Conservation (phyloP, 163 green algal species). For the Coccomyxa subellipsoidea region DNA sequence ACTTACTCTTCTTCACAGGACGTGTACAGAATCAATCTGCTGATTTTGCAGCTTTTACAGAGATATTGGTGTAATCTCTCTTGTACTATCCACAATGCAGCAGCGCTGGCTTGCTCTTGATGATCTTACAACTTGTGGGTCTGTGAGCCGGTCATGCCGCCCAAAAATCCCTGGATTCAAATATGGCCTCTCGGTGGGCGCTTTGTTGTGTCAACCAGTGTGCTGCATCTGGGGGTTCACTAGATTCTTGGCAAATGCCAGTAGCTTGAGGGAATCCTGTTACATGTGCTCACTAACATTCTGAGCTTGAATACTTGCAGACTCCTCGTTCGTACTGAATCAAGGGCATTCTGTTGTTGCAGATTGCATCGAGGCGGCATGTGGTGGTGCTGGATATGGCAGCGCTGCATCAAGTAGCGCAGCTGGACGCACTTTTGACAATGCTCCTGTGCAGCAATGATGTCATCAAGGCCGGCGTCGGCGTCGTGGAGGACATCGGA, state of each 20-base stretch:
- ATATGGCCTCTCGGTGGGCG: background rate
- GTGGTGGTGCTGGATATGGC: conserved; percentile 53
- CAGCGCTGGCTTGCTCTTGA: too few species aligned
- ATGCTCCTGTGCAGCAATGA: background rate
- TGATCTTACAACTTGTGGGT: background rate
- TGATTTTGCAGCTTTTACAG: too few species aligned
- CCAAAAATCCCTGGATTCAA: background rate
- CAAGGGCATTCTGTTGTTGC: background rate
- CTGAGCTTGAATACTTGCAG: background rate
- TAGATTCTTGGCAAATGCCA: background rate
- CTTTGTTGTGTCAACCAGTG: too few species aligned
- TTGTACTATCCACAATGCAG: too few species aligned
- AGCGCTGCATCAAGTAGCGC: conserved; percentile 14
- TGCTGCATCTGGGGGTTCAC: background rate
- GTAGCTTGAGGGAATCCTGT: background rate
- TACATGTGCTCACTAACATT: too few species aligned
- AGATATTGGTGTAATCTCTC: too few species aligned
- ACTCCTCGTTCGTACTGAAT: background rate
- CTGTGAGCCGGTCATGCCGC: background rate
- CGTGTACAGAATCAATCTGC: too few species aligned
- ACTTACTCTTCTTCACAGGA: too few species aligned
- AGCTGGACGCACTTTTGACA: background rate
- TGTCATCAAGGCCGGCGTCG: background rate
- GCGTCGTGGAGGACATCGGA: background rate
- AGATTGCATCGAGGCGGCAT: conserved; percentile 24